Base-by-base conservation (phyloP, 2,329 filamentous ascomycete species). In the Fusarium brevicatenulatum region DNA sequence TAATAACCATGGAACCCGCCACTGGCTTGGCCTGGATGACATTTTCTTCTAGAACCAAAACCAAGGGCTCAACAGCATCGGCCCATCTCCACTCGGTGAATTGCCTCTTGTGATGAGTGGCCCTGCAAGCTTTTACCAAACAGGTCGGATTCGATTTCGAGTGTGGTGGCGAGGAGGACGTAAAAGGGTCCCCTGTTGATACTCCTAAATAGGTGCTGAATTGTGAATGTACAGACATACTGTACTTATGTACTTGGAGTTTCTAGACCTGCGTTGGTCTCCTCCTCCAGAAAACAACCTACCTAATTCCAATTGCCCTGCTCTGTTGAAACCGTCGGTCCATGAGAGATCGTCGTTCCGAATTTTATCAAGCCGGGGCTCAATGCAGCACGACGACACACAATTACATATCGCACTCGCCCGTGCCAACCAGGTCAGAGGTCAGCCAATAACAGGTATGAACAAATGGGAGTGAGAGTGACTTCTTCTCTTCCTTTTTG, bases 111-210 rank as follows among this genome's bases (percentile, higher is more conserved):
- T 25, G 18, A 49, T 44, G 36, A 32, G 23, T 47, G 52, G 46
- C 30, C 42, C 25, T 66, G 21, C 28, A 56, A 32, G 30, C 46
- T 47, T 40, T 25, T 32, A 25, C n/a, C 34, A 28, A 8, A 36
- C 28, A 30, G n/a, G 21, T 50, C 44, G 23, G 9, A 42, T 53
- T 44, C 21, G 40, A 49, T 53, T 44, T 49, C 25, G 23, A 58
- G 55, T 52, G 47, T 66, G 70, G 56, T 66, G 69, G 56, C 60
- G 57, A 72, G 44, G 44, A 53, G 46, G 49, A 9, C 44, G 44
- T 37, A 30, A 39, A 52, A 42, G 25, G 10, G 12, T 40, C 28
- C 25, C 21, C 43, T 34, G 23, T 52, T 53, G 30, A 34, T 23
- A 50, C 28, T 49, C 16, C 28, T n/a, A 30, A 15, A 50, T 50